Base-by-base conservation (phyloP, 176 grass and related monocot genomes). In the Rhynchospora tenuis region DNA sequence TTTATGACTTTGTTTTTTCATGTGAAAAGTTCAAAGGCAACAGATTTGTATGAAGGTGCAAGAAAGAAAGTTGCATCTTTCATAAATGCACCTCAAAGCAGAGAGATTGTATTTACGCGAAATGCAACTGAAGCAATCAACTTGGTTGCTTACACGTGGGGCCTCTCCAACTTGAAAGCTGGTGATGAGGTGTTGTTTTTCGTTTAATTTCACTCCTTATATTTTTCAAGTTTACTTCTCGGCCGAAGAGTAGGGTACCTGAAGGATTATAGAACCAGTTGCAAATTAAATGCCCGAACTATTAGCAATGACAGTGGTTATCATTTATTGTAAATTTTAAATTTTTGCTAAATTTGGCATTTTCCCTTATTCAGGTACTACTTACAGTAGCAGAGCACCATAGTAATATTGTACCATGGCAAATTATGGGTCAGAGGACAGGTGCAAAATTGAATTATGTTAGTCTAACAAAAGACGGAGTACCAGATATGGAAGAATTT, bases 111-210 rank as follows among this genome's bases (percentile, higher is more conserved):
- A 83, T 98, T 98, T 88, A 98, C 95, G 52, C 86, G 89, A 64
- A 95, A 98, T 91, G 95, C 92, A 84, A 93, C 95, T 43, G 95
- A 98, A 95, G 91, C 95, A 84, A 95, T 98, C 61, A 98, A 98
- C 85, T 85, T 98, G 78, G 92, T 98, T 63, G 92, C 95, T 78
- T 91, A 98, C 81, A 93, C 92, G 5, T 98, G 95, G 92, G 95
- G 95, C 1, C 67, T 89, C 50, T 98, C 88, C 58, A 98, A 95
- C 83, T 74, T 98, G 80, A 95, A 85, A 79, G 67, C 87, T 80
- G 92, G 91, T 61, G 95, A 98, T 73, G 92, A 95, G 86, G 95
- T 91, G 42, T 52, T 2, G 13, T 80, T 65, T 74, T 29, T 48
- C 72, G 61, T 75, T 29, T 48, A 66, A 55, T 86, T 58, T 56